A percentile compares a stretch with the other conserved stretches of the same genome.
Conservation (phyloP, 2,329 filamentous ascomycete genomes). For the Monosporascus sp. region DNA sequence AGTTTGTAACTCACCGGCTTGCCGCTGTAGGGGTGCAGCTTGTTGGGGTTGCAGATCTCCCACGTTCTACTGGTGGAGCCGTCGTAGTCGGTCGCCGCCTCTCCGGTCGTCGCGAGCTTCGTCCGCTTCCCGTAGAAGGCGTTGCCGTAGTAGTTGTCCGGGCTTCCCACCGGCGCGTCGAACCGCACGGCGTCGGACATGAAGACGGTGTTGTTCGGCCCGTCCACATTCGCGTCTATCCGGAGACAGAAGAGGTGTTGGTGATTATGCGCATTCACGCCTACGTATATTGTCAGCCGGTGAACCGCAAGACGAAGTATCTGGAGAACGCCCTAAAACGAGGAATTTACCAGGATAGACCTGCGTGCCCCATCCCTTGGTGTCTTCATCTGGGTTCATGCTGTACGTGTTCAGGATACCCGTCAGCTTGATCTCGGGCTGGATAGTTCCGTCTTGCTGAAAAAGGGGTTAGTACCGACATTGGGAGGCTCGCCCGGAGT, state of each 20-base stretch:
- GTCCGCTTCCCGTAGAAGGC: constrained; percentile 84
- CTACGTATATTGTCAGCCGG: constrained; percentile 20
- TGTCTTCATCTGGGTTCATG: constrained; percentile 74
- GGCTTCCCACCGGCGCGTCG: constrained; percentile 69
- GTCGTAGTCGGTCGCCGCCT: constrained; percentile 74
- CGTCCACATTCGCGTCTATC: constrained; percentile 82
- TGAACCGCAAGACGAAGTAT: not conserved
- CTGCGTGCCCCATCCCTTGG: constrained; percentile 82
- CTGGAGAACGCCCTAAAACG: not conserved
- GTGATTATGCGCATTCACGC: constrained; percentile 93
- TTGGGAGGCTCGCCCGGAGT: not conserved
- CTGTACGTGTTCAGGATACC: constrained; percentile 90
- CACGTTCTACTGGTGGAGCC: constrained; percentile 74
- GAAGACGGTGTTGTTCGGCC: constrained; percentile 78
- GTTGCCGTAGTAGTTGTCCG: constrained; percentile 84
- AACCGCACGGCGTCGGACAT: constrained; percentile 70
- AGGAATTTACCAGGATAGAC: constrained; percentile 61
- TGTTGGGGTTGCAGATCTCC: constrained; percentile 84
- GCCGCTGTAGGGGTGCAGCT: constrained; percentile 78
- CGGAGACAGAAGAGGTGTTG: constrained; percentile 93
- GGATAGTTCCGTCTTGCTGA: constrained; percentile 79
- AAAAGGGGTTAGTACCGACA: constrained; percentile 12
- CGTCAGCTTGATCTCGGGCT: constrained; percentile 86
- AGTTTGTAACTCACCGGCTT: constrained; percentile 87
- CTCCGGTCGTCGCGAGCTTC: constrained; percentile 64